Conservation (phyloP, 768 basidiomycete species). For the Rickenella mellea region DNA sequence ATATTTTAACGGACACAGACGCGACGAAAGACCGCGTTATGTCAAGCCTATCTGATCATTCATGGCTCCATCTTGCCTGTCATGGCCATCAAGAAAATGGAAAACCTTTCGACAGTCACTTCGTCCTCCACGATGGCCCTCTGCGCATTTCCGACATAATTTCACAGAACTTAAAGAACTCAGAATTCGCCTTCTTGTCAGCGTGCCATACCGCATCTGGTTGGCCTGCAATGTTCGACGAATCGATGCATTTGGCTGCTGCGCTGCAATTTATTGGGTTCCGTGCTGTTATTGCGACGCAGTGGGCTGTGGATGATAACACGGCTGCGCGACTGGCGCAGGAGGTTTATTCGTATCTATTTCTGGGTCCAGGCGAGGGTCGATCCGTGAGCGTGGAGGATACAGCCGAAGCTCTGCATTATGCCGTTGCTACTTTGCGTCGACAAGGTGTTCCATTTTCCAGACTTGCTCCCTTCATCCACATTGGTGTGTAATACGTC, state of each 20-base stretch:
- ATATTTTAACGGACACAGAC: not conserved
- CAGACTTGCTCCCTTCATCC: not conserved
- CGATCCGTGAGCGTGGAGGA: not conserved
- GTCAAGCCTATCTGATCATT: not conserved
- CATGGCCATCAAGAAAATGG: slow-evolving; percentile 8
- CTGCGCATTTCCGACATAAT: slow-evolving; percentile 5
- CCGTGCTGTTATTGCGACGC: slow-evolving; percentile 4
- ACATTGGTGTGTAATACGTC: not conserved
- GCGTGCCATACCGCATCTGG: slow-evolving; percentile 11
- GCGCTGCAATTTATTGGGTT: slow-evolving; percentile 2
- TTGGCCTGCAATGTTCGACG: not conserved
- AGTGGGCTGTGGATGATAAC: slow-evolving; percentile 2
- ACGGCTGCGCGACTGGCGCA: not conserved
- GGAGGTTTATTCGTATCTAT: not conserved
- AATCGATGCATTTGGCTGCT: slow-evolving; percentile 7
- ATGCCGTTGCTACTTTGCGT: not conserved
- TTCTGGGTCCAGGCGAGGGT: not conserved
- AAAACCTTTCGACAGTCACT: slow-evolving; percentile 5
- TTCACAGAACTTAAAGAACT: not conserved
- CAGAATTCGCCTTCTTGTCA: slow-evolving; percentile 11
- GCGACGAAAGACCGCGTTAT: not conserved
- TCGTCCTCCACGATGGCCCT: slow-evolving; percentile 6
- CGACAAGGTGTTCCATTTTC: not conserved
- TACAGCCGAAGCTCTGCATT: not conserved
- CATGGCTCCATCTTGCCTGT: slow-evolving; percentile 9